Evolutionary conservation across 176 grass and related monocot genomes (phyloP), one percentile per base, ranked within the genome.

Genomic region (Zizania latifolia): DNA sequence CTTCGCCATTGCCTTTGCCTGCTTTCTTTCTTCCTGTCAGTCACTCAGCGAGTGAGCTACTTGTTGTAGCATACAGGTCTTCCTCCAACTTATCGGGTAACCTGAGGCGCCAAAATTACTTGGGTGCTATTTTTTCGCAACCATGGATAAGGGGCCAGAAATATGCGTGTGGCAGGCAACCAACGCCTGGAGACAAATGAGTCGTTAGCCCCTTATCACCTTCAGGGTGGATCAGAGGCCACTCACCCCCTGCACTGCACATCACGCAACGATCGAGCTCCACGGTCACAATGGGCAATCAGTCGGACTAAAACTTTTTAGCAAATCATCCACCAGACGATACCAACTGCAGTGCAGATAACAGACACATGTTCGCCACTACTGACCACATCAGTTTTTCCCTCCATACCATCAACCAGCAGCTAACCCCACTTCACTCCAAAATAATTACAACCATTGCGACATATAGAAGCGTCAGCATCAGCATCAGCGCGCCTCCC

Each of bases 1-100:
- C 71, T 92, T 97, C 8, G 93, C 88, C 88, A 93, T 89, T 48
- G 58, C n/a, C n/a, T n/a, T n/a, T n/a, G 12, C n/a, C 32, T 4
- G 10, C 32, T 44, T 5, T 39, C 2, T 1, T 2, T 38, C 35
- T 22, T 37, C n/a, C n/a, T n/a, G n/a, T n/a, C n/a, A n/a, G n/a
- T n/a, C n/a, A n/a, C n/a, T n/a, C n/a, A n/a, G n/a, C n/a, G n/a
- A n/a, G n/a, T n/a, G n/a, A n/a, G n/a, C n/a, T n/a, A n/a, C n/a
- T n/a, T n/a, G n/a, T n/a, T n/a, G n/a, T n/a, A n/a, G n/a, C n/a
- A n/a, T n/a, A n/a, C n/a, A n/a, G n/a, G n/a, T n/a, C n/a, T n/a
- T n/a, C n/a, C n/a, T n/a, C n/a, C n/a, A n/a, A n/a, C n/a, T n/a
- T n/a, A n/a, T n/a, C n/a, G n/a, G n/a, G n/a, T n/a, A n/a, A n/a